Conservation (phyloP, 2,329 filamentous ascomycete species). For the Cercospora citrullina region DNA sequence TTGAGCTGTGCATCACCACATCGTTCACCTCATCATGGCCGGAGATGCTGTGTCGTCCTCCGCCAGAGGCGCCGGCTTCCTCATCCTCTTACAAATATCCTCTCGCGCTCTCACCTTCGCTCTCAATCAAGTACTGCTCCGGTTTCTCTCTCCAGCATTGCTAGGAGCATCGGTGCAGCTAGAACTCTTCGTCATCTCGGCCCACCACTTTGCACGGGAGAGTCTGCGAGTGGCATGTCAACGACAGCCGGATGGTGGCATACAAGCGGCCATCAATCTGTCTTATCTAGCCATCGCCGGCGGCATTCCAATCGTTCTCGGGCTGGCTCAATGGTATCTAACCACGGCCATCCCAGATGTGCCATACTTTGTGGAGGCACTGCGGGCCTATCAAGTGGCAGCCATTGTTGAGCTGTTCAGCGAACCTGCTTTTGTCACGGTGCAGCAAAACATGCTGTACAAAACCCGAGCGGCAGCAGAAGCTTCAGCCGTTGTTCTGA, state of each 20-base stretch:
- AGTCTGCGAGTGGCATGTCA: slow-evolving; percentile 89
- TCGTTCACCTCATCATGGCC: slow-evolving; percentile 27
- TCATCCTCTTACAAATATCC: slow-evolving; percentile 82
- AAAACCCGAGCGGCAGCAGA: slow-evolving; percentile 80
- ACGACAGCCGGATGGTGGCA: slow-evolving; percentile 55
- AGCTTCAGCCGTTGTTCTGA: slow-evolving; percentile 73
- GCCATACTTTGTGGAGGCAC: slow-evolving; percentile 62
- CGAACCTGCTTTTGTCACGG: slow-evolving; percentile 85
- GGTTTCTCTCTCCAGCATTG: slow-evolving; percentile 80
- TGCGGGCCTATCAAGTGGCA: slow-evolving; percentile 58
- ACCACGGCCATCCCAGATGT: slow-evolving; percentile 54
- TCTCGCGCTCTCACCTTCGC: slow-evolving; percentile 88
- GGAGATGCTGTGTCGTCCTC: slow-evolving; percentile 45
- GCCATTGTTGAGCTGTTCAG: slow-evolving; percentile 73
- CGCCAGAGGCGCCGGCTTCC: slow-evolving; percentile 74
- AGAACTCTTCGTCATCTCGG: slow-evolving; percentile 87
- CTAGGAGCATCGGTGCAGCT: slow-evolving; percentile 86
- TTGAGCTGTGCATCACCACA: background rate
- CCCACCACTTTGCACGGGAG: slow-evolving; percentile 93
- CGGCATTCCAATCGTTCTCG: slow-evolving; percentile 58
- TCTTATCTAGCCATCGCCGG: slow-evolving; percentile 75
- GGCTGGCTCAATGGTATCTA: slow-evolving; percentile 69
- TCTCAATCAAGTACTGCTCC: slow-evolving; percentile 87
- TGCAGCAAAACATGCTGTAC: slow-evolving; percentile 79
- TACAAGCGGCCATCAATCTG: slow-evolving; percentile 83